These are phyloP conservation scores for Trichosporon ovoides DNA, from an alignment of 1,284 basidiomycete genomes.

Conservation along the genomic window DNA sequence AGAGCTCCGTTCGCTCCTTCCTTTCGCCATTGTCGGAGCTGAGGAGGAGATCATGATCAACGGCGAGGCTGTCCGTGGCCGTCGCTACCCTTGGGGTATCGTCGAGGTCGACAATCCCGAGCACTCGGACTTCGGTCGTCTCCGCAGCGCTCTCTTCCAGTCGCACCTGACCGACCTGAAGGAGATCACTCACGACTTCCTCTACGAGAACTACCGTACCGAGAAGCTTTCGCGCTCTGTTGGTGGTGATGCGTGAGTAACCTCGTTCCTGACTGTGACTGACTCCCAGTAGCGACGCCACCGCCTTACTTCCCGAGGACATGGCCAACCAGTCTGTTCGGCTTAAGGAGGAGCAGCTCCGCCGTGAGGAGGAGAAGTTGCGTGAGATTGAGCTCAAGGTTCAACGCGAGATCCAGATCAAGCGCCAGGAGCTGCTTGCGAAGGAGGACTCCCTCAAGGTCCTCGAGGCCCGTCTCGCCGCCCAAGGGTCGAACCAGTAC, in stretches of 20 bases:
- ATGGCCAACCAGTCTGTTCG: slow-evolving; percentile 93
- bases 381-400: slow-evolving; percentile 98
- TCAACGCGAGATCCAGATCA: slow-evolving; percentile 97
- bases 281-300: slow-evolving; percentile 59
- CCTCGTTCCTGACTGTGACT: not conserved
- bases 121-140: slow-evolving; percentile 93
- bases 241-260: slow-evolving; percentile 70
- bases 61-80: slow-evolving; percentile 82
- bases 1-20: slow-evolving; percentile 82
- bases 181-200: slow-evolving; percentile 84
- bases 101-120: slow-evolving; percentile 98
- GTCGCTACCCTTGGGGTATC: slow-evolving; percentile 95
- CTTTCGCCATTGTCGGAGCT: slow-evolving; percentile 95
- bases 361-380: slow-evolving; percentile 95
- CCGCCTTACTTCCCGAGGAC: slow-evolving; percentile 82
- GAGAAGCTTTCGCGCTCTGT: slow-evolving; percentile 95
- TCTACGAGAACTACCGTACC: slow-evolving; percentile 61
- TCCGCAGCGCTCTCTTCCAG: slow-evolving; percentile 85
- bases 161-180: slow-evolving; percentile 93
- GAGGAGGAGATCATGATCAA: slow-evolving; percentile 94
- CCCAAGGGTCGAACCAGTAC: slow-evolving; percentile 19
- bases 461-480: slow-evolving; percentile 45
- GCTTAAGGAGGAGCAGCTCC: slow-evolving; percentile 97
- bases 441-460: slow-evolving; percentile 67
- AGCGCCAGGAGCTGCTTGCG: slow-evolving; percentile 90